Evolutionary conservation across 169 alveolate genomes (phyloP), one percentile per base, ranked within the genome.

Genomic region (Ichthyophthirius multifiliis): DNA sequence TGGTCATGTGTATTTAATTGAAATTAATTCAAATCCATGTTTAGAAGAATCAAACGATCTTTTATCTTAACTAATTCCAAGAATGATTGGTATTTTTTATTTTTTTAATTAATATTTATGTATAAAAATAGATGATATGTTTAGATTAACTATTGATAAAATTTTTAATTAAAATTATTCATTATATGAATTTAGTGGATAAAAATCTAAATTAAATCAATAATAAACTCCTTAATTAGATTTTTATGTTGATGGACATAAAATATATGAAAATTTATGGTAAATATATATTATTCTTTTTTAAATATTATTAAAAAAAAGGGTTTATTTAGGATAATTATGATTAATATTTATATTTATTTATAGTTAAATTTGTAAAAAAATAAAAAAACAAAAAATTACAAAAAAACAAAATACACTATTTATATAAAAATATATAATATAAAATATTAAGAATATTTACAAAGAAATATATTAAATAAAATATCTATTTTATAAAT

Each of bases 21-120:
- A 87, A 87, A 76, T 87, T 12, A 88, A 88, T 65, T 64, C 83
- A 43, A 84, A 76, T 78, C 89, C 89, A 32, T 83, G 89, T 16
- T 46, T 77, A 23, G 94, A 89, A 84, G 82, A 77, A 43, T 74
- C 86, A 32, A 75, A 83, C 4, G 78, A 84, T 13, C 71, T 77
- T 27, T 65, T 84, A 39, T 74, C 81, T 48, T 74, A 73, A 67
- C 43, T 84, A 13, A 84, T 84, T 30, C 86, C 85, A 6, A 84
- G 90, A 78, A 84, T 84, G 90, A 13, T 84, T 15, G 83, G 82
- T 84, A 84, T 74, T 55, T 55, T 27, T 27, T 20, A 13, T 27
- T 9, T 0, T 20, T 55, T 65, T 79, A 30, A 76, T n/a, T 13
- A 62, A 32, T 2, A 62, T 20, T 37, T 27, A 16, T n/a, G n/a